phyloP scores from a whole-genome alignment of 177 flowering plant genomes.

The Vitis hybrid region DNA sequence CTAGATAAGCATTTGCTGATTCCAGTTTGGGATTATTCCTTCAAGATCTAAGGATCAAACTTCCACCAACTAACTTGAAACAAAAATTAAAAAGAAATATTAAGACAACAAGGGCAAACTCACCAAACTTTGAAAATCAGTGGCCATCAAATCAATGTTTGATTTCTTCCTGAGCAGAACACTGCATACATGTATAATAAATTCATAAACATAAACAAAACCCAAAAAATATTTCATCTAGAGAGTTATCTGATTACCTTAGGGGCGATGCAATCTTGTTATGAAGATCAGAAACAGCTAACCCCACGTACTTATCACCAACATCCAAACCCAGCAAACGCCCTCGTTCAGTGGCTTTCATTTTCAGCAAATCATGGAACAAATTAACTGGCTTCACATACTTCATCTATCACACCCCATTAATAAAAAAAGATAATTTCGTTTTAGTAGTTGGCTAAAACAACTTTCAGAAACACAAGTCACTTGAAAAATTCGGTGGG shows the following conservation, averaged over 20 bases:
- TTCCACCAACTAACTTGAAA: not conserved
- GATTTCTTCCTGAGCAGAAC: constrained; percentile 67
- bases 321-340: constrained; percentile 93
- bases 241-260: constrained; percentile 36
- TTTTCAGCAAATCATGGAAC: constrained; percentile 50
- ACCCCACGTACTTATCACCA: constrained; percentile 81
- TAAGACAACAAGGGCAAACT: constrained; percentile 23
- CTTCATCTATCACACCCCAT: constrained; percentile 48
- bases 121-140: constrained; percentile 72
- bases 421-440: not conserved
- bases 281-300: constrained; percentile 70
- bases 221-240: not conserved
- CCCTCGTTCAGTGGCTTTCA: constrained; percentile 28
- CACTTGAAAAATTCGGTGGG: too few species aligned
- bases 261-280: constrained; percentile 72
- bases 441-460: not conserved
- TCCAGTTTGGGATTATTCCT: too few species aligned
- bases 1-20: too few species aligned
- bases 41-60: not conserved
- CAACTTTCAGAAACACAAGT: too few species aligned
- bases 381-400: constrained; percentile 58
- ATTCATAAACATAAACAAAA: not conserved
- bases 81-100: not conserved
- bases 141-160: constrained; percentile 64
- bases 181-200: constrained; percentile 41